Evolutionary conservation across 2,329 filamentous ascomycete genomes (phyloP), one percentile per base, ranked within the genome.

Genomic region (Pestalotiopsis fici): DNA sequence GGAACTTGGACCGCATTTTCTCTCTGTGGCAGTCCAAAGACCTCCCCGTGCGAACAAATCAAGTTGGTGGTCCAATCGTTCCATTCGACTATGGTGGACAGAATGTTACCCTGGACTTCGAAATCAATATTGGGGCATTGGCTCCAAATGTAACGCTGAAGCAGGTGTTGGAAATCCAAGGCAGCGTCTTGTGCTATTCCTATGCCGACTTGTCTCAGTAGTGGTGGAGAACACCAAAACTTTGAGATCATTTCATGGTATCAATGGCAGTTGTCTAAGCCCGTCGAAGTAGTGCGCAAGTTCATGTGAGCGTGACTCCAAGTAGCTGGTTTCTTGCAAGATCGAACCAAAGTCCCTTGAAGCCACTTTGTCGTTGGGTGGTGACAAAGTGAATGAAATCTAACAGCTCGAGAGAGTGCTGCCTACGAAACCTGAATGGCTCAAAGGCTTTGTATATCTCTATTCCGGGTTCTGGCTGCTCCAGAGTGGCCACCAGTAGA

Each of bases 21-120:
- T 74, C 67, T 69, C 65, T 68, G 2, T 74, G 72, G 73, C 73
- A 74, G 65, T 57, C 57, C 15, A 50, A 61, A 21, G 64, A 66
- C 56, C 28, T 23, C 7, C 21, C 37, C 3, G 59, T 57, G 1
- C 23, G 64, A n/a, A 21, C 59, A 7, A 61, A 60, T 28, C 37
- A 66, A 21, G 64, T 66, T 7, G 64, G 64, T 7, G 64, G 64
- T 4, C 64, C 64, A 4, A 57, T 66, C 15, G 64, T 61, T 2
- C 64, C 64, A 12, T 50, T 66, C 37, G 56, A 66, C 56, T 66
- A 66, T 39, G 37, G 56, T 37, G 64, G 64, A n/a, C 39, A 59
- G 23, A 66, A 66, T 25, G 64, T 66, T 13, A 66, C 64, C 2
- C 15, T 66, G 7, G 64, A 66, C 7, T 66, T 66, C 23, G 27